Evolutionary conservation across 2,329 filamentous ascomycete species (phyloP), one percentile per base, ranked within the genome.

Genomic region (Fusarium marasasianum): DNA sequence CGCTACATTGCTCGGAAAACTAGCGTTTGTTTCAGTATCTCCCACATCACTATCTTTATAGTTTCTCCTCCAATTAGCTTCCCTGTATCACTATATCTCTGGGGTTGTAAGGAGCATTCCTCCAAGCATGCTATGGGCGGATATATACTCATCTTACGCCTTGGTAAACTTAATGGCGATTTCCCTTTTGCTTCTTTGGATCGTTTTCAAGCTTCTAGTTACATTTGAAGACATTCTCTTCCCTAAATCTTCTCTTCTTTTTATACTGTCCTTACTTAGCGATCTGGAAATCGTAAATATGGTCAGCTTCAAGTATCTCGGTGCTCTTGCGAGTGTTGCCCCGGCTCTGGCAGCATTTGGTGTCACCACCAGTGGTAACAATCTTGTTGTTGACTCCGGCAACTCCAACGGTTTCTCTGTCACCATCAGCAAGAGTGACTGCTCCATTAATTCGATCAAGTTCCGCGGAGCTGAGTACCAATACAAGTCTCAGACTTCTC

Each of bases 401-500:
- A 86, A 84, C 17, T 65, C 82, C 38, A 88, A 89, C 70, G 65
- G 86, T 7, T 81, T 90, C 59, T 80, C 86, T 43, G 86, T 90
- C 72, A 86, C 85, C 7, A 85, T 90, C 56, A 86, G 82, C 72
- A 83, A 85, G 53, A 83, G 83, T 22, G 91, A 83, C 78, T 91
- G 90, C 73, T 91, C 92, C 74, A 90, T 92, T 79, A 91, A 86
- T 20, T 91, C 90, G 1, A 88, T 92, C 79, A 86, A 86, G 61
- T 92, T 86, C 77, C 87, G 88, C 31, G 87, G 88, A 67, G 84
- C 85, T 48, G 88, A 92, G 78, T 85, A 90, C 13, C 91, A 92
- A 79, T 88, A 89, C 73, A 71, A 72, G 53, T 78, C 77, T 31
- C 78, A 79, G 55, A 82, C 80, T 47, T 80, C 82, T 18, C 77